phyloP scores from a whole-genome alignment of 495 filamentous ascomycete genomes.

The Xylaria scruposa region DNA sequence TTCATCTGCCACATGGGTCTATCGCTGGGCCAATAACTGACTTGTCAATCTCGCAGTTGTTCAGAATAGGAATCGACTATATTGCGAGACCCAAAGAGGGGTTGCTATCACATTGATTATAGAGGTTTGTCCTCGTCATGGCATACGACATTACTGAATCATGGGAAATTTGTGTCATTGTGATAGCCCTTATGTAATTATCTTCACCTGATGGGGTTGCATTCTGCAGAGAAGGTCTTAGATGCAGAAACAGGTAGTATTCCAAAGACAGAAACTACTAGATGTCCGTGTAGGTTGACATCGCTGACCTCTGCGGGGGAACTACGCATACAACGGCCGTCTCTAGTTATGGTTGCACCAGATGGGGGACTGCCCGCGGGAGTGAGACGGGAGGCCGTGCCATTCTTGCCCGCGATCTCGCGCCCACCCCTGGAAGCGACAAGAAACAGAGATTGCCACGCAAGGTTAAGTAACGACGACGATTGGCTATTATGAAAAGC shows the following conservation, averaged over 20 bases:
- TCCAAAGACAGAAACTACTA: background rate
- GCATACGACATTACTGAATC: background rate
- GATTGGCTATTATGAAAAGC: constrained; percentile 1
- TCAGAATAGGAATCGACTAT: constrained; percentile 11
- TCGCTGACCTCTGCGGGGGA: constrained; percentile 12
- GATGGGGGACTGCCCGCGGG: constrained; percentile 20
- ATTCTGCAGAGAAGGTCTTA: background rate
- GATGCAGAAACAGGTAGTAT: background rate
- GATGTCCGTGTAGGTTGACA: background rate
- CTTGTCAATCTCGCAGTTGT: constrained; percentile 23
- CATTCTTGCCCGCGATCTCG: constrained; percentile 23
- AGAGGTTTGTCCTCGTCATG: background rate
- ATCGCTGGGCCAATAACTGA: constrained; percentile 23
- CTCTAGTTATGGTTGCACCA: constrained; percentile 5
- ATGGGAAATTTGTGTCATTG: background rate
- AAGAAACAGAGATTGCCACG: constrained; percentile 2
- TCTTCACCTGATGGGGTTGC: background rate
- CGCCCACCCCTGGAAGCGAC: constrained; percentile 1
- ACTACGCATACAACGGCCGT: background rate
- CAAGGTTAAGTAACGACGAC: background rate
- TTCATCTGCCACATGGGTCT: constrained; percentile 16
- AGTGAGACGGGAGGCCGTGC: constrained; percentile 30
- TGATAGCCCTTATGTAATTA: constrained; percentile 1
- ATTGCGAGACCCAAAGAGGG: background rate
- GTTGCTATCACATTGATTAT: background rate